A percentile compares a stretch with the other conserved stretches of the same genome.
Evolutionary conservation across 345 rosid species (phyloP).

Genomic region (Bretschneidera sinensis): DNA sequence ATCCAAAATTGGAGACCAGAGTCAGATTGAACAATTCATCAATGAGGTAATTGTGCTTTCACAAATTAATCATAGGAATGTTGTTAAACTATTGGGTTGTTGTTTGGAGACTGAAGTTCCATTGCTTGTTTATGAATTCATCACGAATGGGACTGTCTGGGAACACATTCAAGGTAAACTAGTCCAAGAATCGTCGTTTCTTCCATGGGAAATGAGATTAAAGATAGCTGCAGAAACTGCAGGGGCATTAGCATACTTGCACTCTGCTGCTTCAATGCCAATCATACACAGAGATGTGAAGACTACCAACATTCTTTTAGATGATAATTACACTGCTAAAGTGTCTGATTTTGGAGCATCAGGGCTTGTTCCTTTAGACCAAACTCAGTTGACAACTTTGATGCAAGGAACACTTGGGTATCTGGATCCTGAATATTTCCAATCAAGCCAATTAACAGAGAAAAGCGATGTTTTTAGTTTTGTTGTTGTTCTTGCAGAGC

Average conservation of each 20-base stretch:
- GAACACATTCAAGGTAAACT: conserved; percentile 31
- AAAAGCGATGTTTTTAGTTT: conserved; percentile 55
- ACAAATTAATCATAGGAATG: no score
- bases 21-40: no score
- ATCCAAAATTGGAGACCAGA: no score
- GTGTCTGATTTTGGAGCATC: conserved; percentile 54
- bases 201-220: conserved; percentile 34
- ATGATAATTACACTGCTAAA: conserved; percentile 32
- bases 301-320: conserved; percentile 40
- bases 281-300: conserved; percentile 45
- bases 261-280: conserved; percentile 36
- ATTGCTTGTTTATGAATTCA: no score
- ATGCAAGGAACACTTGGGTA: conserved; percentile 45
- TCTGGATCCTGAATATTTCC: conserved; percentile 41
- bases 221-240: conserved; percentile 34
- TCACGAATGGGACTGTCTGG: conserved; percentile 28
- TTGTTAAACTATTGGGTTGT: no score
- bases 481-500: conserved; percentile 39
- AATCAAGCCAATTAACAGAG: conserved; percentile 32
- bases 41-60: no score
- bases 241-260: conserved; percentile 37
- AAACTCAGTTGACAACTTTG: conserved; percentile 32
- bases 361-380: conserved; percentile 32
- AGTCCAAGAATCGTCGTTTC: conserved; percentile 5
- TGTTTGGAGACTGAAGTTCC: no score